These are phyloP conservation scores for Rubroboletus satanas DNA, from an alignment of 768 basidiomycete species.

Conservation along the genomic window DNA sequence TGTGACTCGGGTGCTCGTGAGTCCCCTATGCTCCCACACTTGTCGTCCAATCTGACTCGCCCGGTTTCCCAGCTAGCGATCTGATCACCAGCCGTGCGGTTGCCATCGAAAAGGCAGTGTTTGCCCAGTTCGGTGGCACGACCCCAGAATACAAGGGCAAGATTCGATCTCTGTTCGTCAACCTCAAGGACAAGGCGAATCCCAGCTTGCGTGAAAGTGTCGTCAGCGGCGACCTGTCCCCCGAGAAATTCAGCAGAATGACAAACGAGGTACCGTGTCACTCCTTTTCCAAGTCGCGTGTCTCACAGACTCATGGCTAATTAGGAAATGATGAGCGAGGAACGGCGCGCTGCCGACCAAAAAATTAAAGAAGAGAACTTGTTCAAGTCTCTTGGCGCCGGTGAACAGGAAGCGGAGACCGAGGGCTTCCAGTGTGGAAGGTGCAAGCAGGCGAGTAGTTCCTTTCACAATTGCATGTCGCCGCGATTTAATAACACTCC, in stretches of 20 bases:
- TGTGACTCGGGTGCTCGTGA: slow-evolving; percentile 82
- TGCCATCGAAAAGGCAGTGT: slow-evolving; percentile 67
- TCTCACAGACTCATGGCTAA: neutral
- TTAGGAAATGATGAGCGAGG: slow-evolving; percentile 95
- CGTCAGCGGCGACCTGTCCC: slow-evolving; percentile 73
- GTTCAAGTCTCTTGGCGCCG: slow-evolving; percentile 87
- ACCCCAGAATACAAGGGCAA: slow-evolving; percentile 63
- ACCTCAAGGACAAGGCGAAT: slow-evolving; percentile 94
- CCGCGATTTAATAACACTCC: slow-evolving; percentile 1
- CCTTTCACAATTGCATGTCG: neutral
- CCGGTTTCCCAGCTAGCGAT: slow-evolving; percentile 51
- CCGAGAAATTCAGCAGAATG: slow-evolving; percentile 75
- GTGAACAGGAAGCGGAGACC: slow-evolving; percentile 88
- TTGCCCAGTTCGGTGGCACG: slow-evolving; percentile 40
- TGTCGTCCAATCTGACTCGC: slow-evolving; percentile 5
- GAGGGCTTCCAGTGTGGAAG: slow-evolving; percentile 95
- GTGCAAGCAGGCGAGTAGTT: slow-evolving; percentile 73
- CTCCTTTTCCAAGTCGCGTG: neutral
- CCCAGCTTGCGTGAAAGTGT: slow-evolving; percentile 80
- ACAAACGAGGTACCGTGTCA: slow-evolving; percentile 55
- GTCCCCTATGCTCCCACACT: slow-evolving; percentile 32
- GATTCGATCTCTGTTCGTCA: slow-evolving; percentile 85
- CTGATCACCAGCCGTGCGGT: slow-evolving; percentile 63
- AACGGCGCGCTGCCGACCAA: slow-evolving; percentile 77
- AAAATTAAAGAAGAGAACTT: slow-evolving; percentile 84